A percentile compares a stretch with the other conserved stretches of the same genome.
Evolutionary conservation across 164 flowering plant species (phyloP).

Genomic region (Magnolia kwangsiensis): DNA sequence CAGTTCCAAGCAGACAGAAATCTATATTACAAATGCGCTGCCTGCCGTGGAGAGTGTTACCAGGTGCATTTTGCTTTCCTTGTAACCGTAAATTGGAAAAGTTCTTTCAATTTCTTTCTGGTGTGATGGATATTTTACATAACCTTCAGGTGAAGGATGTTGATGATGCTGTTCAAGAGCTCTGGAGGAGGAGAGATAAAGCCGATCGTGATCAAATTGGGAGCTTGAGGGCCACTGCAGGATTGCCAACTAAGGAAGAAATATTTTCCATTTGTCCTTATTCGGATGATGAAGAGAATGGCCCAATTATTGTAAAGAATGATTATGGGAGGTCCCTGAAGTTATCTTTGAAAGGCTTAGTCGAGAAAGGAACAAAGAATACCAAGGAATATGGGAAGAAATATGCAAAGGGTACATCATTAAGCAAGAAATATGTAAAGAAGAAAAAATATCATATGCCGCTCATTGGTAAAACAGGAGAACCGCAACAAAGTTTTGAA

Average conservation of each 20-base stretch:
- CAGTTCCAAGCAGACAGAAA: slow-evolving; percentile 89
- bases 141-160: slow-evolving; percentile 60
- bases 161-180: slow-evolving; percentile 94
- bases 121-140: neutral
- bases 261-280: slow-evolving; percentile 77
- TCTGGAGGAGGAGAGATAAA: slow-evolving; percentile 86
- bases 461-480: slow-evolving; percentile 25
- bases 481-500: slow-evolving; percentile 32
- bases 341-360: slow-evolving; percentile 69
- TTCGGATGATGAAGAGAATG: slow-evolving; percentile 91
- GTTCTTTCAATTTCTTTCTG: neutral
- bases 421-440: slow-evolving; percentile 48
- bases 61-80: slow-evolving; percentile 43
- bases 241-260: slow-evolving; percentile 90
- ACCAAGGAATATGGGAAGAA: slow-evolving; percentile 67
- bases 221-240: slow-evolving; percentile 87
- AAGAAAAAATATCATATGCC: slow-evolving; percentile 45
- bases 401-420: slow-evolving; percentile 14
- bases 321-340: slow-evolving; percentile 67
- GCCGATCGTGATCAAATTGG: slow-evolving; percentile 75
- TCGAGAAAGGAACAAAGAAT: slow-evolving; percentile 62
- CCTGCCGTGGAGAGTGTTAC: slow-evolving; percentile 96
- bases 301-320: slow-evolving; percentile 43
- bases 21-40: slow-evolving; percentile 84
- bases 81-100: neutral